phyloP scores from a whole-genome alignment of 2,329 filamentous ascomycete genomes.

The Hypoxylon sp. region DNA sequence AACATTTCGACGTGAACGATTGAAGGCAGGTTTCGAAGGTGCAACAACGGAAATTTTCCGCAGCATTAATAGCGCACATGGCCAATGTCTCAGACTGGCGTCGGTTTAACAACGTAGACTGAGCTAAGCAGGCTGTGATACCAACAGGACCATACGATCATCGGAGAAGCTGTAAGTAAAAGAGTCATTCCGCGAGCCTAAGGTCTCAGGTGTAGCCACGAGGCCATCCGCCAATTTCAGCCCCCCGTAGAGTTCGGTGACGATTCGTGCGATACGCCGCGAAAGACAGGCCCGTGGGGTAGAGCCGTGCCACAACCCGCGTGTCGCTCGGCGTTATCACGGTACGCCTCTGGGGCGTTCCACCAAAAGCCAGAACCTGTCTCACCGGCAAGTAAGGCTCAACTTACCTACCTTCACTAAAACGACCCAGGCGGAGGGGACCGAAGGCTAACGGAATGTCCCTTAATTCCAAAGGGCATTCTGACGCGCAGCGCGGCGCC shows the following conservation, averaged over 20 bases:
- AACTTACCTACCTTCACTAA: not conserved
- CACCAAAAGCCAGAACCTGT: not conserved
- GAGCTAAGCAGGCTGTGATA: not conserved
- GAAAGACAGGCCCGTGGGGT: constrained; percentile 18
- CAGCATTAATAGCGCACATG: constrained; percentile 13
- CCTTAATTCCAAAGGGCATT: not conserved
- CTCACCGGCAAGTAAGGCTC: constrained; percentile 1
- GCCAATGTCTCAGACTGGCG: constrained; percentile 15
- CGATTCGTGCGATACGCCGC: constrained; percentile 4
- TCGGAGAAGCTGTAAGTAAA: not conserved
- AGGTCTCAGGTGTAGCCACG: constrained; percentile 21
- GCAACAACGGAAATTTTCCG: constrained; percentile 16
- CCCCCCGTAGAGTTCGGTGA: constrained; percentile 22
- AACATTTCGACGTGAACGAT: not conserved
- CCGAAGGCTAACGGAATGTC: not conserved
- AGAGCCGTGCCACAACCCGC: constrained; percentile 12
- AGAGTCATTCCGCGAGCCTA: constrained; percentile 3
- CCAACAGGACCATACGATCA: not conserved
- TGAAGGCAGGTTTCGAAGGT: constrained; percentile 1
- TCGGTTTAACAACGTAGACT: constrained; percentile 10
- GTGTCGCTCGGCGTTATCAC: constrained; percentile 30
- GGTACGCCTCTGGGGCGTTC: constrained; percentile 29
- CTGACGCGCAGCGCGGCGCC: not conserved
- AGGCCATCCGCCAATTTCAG: constrained; percentile 8
- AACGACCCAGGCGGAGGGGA: not conserved